Base-by-base conservation (phyloP, 2,329 filamentous ascomycete genomes). In the Emergomyces orientalis region DNA sequence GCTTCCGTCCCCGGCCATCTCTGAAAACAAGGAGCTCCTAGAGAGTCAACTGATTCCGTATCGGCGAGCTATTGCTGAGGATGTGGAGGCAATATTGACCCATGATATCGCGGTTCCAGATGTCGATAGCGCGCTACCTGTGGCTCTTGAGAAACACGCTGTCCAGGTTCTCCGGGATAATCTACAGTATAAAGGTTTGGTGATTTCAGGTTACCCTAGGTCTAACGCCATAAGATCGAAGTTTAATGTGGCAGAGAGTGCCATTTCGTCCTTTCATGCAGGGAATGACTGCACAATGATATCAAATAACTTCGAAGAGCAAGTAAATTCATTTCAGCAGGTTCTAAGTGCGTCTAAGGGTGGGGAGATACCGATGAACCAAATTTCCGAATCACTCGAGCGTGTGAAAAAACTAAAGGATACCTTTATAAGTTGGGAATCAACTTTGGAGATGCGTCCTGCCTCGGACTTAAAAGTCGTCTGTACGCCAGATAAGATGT, bases 221-320 rank as follows among this genome's bases (percentile, higher is more conserved):
- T 78, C 79, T 77, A 74, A 79, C 47, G 75, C 76, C 2, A 76
- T 79, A 11, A 71, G 74, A 22, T 69, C 72, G 2, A 77, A 73
- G 17, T 76, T 74, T 64, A 75, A 76, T 2, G 77, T 76, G 1
- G 76, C 77, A 57, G 71, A 72, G 59, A 75, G 75, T 45, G 74
- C 77, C 2, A 71, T 76, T 6, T 73, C 77, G 63, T 74, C 77
- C 6, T 67, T 80, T 32, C 74, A 73, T 62, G 76, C 78, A 41
- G 77, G 78, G 27, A 74, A 73, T 58, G 78, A 80, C 62, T 78
- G 75, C 61, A 67, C 77, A 5, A 79, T 79, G 76, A 69, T 80
- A n/a, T 79, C 77, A n/a, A n/a, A n/a, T n/a, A n/a, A n/a, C n/a
- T n/a, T 52, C 76, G 79, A 71, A 6, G 72, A 75, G 43, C 77